Evolutionary conservation across 768 basidiomycete species (phyloP).

Genomic region (Macrolepiota dolichaula): DNA sequence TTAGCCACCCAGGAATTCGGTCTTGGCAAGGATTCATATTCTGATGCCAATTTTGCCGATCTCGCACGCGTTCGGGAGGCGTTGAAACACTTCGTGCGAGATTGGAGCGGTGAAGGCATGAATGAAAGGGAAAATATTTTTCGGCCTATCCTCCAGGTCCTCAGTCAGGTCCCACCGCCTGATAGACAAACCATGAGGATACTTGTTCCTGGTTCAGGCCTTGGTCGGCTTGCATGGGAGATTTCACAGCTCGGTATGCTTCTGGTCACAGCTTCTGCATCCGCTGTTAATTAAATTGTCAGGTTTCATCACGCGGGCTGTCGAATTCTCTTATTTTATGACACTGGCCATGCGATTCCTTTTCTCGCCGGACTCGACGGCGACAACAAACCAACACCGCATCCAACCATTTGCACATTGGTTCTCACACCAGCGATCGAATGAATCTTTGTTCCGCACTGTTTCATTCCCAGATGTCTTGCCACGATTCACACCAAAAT

Average conservation of each 20-base stretch:
- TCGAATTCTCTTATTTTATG: conserved; percentile 67
- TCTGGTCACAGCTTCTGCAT: background rate
- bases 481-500: conserved; percentile 40
- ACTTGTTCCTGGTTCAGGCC: conserved; percentile 62
- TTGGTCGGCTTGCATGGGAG: conserved; percentile 69
- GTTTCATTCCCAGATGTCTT: conserved; percentile 60
- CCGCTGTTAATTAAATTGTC: background rate
- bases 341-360: conserved; percentile 57
- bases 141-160: conserved; percentile 49
- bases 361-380: conserved; percentile 44
- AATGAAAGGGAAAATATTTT: conserved; percentile 55
- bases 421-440: conserved; percentile 65
- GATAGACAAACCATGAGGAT: conserved; percentile 35
- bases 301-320: conserved; percentile 58
- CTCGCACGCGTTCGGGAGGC: conserved; percentile 52
- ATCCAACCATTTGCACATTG: conserved; percentile 63
- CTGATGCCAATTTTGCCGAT: conserved; percentile 27
- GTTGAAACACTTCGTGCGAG: conserved; percentile 66
- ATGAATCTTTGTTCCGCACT: conserved; percentile 45
- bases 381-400: conserved; percentile 39
- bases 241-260: conserved; percentile 53
- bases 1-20: conserved; percentile 22
- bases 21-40: conserved; percentile 14
- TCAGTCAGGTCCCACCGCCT: conserved; percentile 27
- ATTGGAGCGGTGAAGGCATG: conserved; percentile 62